Evolutionary conservation across 2,329 filamentous ascomycete genomes (phyloP).

Genomic region (Orbilia blumenaviensis): DNA sequence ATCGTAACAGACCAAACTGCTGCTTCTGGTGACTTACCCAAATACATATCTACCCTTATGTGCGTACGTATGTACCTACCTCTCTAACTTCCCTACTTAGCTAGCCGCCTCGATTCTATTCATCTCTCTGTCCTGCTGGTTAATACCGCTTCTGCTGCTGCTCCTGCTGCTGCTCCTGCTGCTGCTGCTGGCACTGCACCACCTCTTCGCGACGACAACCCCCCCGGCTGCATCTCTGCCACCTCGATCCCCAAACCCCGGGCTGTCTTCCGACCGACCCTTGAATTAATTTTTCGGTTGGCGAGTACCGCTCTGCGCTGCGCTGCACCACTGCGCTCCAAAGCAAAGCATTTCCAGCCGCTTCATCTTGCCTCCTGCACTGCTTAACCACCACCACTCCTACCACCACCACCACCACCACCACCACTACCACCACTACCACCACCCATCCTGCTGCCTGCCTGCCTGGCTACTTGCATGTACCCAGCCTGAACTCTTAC

Average conservation of each 20-base stretch:
- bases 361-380: constrained; percentile 13
- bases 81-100: too few species aligned
- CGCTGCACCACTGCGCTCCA: neutral
- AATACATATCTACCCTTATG: too few species aligned
- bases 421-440: neutral
- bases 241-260: neutral
- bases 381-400: neutral
- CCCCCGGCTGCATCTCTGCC: constrained; percentile 31
- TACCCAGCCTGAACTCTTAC: constrained; percentile 9
- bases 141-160: neutral
- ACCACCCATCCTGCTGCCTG: neutral
- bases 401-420: neutral
- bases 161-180: neutral
- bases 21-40: too few species aligned
- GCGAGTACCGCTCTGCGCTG: neutral
- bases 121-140: too few species aligned
- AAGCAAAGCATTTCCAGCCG: constrained; percentile 43
- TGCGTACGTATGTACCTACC: too few species aligned
- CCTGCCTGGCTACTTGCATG: neutral
- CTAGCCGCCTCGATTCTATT: neutral
- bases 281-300: constrained; percentile 17
- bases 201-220: neutral
- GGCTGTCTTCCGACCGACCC: neutral
- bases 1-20: too few species aligned
- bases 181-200: neutral